Conservation (phyloP, 495 filamentous ascomycete genomes). For the Penicilliopsis zonata region DNA sequence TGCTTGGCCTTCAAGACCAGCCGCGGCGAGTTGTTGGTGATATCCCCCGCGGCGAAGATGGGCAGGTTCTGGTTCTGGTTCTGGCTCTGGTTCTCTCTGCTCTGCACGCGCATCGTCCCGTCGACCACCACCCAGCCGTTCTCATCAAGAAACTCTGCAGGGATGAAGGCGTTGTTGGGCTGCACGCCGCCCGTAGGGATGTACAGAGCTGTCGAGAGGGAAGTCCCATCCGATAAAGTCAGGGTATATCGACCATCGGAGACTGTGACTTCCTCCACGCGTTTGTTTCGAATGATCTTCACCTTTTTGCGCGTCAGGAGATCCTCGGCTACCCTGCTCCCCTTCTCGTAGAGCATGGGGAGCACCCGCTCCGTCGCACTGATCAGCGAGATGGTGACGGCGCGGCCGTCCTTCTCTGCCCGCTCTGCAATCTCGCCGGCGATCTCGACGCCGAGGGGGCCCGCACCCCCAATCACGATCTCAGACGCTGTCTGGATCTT, state of each 20-base stretch:
- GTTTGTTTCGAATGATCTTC: constrained; percentile 14
- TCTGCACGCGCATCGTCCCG: constrained; percentile 37
- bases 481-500: constrained; percentile 38
- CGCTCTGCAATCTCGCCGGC: constrained; percentile 46
- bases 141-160: constrained; percentile 32
- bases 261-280: constrained; percentile 7
- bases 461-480: constrained; percentile 57
- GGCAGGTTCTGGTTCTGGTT: not conserved
- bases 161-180: constrained; percentile 51
- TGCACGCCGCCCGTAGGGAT: constrained; percentile 48
- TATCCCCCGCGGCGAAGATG: constrained; percentile 29
- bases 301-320: constrained; percentile 14
- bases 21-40: constrained; percentile 21
- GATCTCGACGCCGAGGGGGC: constrained; percentile 53
- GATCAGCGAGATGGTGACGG: constrained; percentile 35
- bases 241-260: constrained; percentile 16
- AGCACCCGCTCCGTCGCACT: constrained; percentile 22
- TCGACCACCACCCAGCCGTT: constrained; percentile 44
- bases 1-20: constrained; percentile 15
- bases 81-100: constrained; percentile 11
- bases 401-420: constrained; percentile 22
- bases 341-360: constrained; percentile 14
- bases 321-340: constrained; percentile 14
- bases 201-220: constrained; percentile 42
- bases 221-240: constrained; percentile 28